Conservation (phyloP, 2,329 filamentous ascomycete species). For the Chaetomium sp. region DNA sequence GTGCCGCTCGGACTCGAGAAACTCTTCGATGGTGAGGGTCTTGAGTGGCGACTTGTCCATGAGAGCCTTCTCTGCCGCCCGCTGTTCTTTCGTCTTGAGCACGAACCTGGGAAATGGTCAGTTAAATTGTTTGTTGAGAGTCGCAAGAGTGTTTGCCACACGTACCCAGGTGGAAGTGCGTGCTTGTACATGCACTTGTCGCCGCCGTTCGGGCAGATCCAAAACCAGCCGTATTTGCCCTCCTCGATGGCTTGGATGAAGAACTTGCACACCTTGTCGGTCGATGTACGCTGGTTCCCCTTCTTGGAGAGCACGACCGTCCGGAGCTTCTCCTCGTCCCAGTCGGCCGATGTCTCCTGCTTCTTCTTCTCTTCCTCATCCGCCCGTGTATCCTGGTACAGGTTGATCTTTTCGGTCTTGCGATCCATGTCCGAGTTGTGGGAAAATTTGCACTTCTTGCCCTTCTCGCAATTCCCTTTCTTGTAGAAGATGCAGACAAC, state of each 20-base stretch:
- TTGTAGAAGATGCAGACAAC: constrained; percentile 96
- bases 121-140: neutral
- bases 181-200: constrained; percentile 99
- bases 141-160: constrained; percentile 22
- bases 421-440: constrained; percentile 86
- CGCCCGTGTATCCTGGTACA: constrained; percentile 79
- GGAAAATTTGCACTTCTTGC: constrained; percentile 94
- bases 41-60: constrained; percentile 93
- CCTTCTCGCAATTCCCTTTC: constrained; percentile 96
- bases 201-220: constrained; percentile 92
- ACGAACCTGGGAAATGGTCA: constrained; percentile 61
- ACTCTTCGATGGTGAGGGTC: constrained; percentile 93
- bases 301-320: constrained; percentile 93
- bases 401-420: constrained; percentile 83
- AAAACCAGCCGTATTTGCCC: constrained; percentile 99
- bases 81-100: constrained; percentile 95
- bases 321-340: constrained; percentile 94
- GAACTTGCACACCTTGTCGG: constrained; percentile 98
- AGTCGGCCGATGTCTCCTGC: constrained; percentile 87
- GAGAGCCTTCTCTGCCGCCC: constrained; percentile 88
- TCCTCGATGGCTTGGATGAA: constrained; percentile 98
- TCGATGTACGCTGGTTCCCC: constrained; percentile 89
- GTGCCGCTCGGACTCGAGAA: constrained; percentile 91
- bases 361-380: constrained; percentile 74
- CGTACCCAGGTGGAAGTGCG: constrained; percentile 86